These are phyloP conservation scores for Eimeria necatrix DNA, from an alignment of 169 alveolate genomes.

Conservation along the genomic window DNA sequence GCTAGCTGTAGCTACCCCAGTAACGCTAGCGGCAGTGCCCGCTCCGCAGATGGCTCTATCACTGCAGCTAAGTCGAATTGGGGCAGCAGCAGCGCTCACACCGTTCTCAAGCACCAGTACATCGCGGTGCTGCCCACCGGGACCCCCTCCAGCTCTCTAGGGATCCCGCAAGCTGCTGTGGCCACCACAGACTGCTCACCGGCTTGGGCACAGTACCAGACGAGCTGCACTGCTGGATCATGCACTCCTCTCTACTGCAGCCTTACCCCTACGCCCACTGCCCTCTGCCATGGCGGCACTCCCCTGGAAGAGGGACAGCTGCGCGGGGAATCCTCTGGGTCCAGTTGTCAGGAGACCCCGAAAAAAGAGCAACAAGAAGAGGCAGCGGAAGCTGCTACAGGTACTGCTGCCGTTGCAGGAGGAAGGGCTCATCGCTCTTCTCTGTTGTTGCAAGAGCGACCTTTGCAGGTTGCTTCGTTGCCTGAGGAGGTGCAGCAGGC, in stretches of 20 bases:
- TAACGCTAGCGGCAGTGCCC: neutral
- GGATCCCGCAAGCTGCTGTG: slow-evolving; percentile 5
- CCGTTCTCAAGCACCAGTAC: slow-evolving; percentile 19
- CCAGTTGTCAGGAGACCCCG: neutral
- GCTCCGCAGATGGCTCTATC: neutral
- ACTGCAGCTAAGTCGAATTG: neutral
- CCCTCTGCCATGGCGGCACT: neutral
- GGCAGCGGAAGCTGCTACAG: neutral
- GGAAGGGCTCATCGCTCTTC: neutral
- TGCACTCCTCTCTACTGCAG: slow-evolving; percentile 69
- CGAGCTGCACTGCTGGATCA: neutral
- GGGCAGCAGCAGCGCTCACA: neutral
- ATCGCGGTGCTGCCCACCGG: slow-evolving; percentile 1
- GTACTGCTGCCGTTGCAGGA: neutral
- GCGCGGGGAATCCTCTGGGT: too few species aligned
- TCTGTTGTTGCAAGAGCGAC: neutral
- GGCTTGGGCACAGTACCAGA: slow-evolving; percentile 37
- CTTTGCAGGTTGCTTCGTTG: slow-evolving; percentile 29
- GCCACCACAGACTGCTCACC: slow-evolving; percentile 37
- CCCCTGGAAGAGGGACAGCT: neutral
- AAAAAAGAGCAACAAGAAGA: neutral
- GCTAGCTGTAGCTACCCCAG: neutral
- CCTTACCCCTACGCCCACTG: slow-evolving; percentile 23
- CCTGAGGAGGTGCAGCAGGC: slow-evolving; percentile 66
- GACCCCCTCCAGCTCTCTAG: neutral